Evolutionary conservation across 805 yeast species (phyloP), one percentile per base, ranked within the genome.

Genomic region (Spathaspora arborariae): DNA sequence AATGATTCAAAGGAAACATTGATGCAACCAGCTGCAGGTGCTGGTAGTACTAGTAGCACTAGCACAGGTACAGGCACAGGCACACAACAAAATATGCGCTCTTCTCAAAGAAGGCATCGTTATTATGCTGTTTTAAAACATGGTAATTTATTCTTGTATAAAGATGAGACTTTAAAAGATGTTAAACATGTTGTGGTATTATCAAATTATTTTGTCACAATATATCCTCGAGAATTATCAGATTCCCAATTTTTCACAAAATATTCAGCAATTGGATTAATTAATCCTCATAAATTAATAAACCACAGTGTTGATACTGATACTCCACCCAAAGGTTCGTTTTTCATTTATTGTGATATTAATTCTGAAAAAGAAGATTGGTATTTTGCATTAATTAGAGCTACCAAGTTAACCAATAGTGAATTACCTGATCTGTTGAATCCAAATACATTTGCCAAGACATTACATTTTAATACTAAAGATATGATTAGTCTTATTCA

Each of bases 351-450:
- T 62, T 78, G 84, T 39, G 96, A 89, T 54, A 76, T 81, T 42
- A 88, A 90, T 54, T 76, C 76, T 46, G 90, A 85, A 41, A 92
- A 92, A 58, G 99, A 94, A 63, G 96, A 92, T 61, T 84, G 97
- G 86, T 94, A 92, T 61, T 90, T 89, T 64, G 82, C 88, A 0
- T 70, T 94, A 45, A 73, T 92, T n/a, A 73, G 84, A 47, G 95
- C 95, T 1, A 79, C 92, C 0, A 85, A 84, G 49, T 64, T 67
- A 4, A 67, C 64, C 8, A 46, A 42, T n/a, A 11, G 21, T 10
- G 46, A 48, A 20, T 24, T 54, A 13, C 44, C 46, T 5, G 45
- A 42, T 8, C 18, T 43, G 4, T 50, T 68, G 16, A 60, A 64
- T 47, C 89, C 97, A 0, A 57, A 73, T 1, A 48, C 79, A 0